A percentile compares a stretch with the other conserved stretches of the same genome.
These are phyloP conservation scores for Lipomyces spencermartinsiae DNA, from an alignment of 805 yeast species.

Conservation along the genomic window DNA sequence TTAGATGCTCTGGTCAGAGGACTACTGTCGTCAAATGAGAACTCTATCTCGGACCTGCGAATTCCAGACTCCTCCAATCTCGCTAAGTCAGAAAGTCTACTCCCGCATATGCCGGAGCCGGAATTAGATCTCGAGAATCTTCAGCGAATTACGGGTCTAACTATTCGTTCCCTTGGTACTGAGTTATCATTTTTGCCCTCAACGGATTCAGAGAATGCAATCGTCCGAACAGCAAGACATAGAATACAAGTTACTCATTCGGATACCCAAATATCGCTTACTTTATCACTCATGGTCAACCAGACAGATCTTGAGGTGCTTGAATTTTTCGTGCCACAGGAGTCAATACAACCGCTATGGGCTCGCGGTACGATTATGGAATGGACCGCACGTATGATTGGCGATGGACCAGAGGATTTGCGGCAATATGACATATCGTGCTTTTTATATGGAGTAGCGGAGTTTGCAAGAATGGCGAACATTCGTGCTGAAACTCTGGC, in stretches of 20 bases:
- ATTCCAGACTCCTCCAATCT: not conserved
- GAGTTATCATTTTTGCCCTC: conserved; percentile 7
- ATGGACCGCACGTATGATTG: conserved; percentile 10
- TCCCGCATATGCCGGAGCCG: conserved; percentile 27
- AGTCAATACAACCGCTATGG: conserved; percentile 25
- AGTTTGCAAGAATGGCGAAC: conserved; percentile 17
- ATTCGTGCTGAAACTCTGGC: conserved; percentile 21
- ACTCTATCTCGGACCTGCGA: not conserved
- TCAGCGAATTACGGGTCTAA: conserved; percentile 19
- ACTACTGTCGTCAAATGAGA: conserved; percentile 10
- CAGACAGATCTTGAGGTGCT: conserved; percentile 30
- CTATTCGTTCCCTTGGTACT: conserved; percentile 6
- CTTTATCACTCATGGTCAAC: conserved; percentile 22
- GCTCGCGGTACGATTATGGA: conserved; percentile 10
- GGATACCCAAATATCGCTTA: conserved; percentile 9
- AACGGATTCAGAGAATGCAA: conserved; percentile 6
- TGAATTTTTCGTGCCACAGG: conserved; percentile 6
- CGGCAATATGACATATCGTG: conserved; percentile 23
- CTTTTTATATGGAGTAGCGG: conserved; percentile 32
- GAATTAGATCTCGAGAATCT: conserved; percentile 22
- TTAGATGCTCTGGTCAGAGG: conserved; percentile 1
- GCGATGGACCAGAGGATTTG: conserved; percentile 7
- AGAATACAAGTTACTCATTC: conserved; percentile 13
- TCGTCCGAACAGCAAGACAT: conserved; percentile 17
- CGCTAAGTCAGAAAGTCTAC: not conserved